These are phyloP conservation scores for Neurospora pannonica DNA, from an alignment of 495 filamentous ascomycete genomes.

Conservation along the genomic window DNA sequence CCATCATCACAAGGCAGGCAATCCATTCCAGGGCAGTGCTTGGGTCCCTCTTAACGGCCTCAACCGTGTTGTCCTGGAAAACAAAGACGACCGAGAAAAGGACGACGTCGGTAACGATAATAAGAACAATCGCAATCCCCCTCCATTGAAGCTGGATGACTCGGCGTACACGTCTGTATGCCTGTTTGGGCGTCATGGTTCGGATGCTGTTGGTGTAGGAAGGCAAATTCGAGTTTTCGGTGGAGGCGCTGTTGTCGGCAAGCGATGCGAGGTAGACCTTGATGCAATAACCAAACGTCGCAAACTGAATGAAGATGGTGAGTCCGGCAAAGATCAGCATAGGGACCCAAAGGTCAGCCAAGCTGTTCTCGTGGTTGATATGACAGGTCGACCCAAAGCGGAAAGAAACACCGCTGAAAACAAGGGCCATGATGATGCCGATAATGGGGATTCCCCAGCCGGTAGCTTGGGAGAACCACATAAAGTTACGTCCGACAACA, in stretches of 20 bases:
- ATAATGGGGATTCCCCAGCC: constrained; percentile 78
- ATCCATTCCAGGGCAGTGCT: constrained; percentile 53
- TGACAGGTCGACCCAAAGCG: constrained; percentile 87
- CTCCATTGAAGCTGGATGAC: constrained; percentile 94
- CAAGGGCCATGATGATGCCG: constrained; percentile 61
- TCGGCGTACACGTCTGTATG: constrained; percentile 73
- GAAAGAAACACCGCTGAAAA: constrained; percentile 87
- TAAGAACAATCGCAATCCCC: constrained; percentile 72
- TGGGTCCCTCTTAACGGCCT: constrained; percentile 43
- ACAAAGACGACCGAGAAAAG: constrained; percentile 89
- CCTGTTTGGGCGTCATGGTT: constrained; percentile 77
- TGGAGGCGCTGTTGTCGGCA: constrained; percentile 58
- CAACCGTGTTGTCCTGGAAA: constrained; percentile 62
- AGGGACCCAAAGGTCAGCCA: constrained; percentile 85
- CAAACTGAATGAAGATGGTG: constrained; percentile 71
- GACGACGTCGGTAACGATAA: constrained; percentile 82
- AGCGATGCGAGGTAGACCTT: constrained; percentile 86
- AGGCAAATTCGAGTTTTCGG: constrained; percentile 61
- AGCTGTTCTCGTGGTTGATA: constrained; percentile 74
- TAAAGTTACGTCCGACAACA: constrained; percentile 78
- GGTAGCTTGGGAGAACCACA: constrained; percentile 69
- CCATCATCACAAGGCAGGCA: constrained; percentile 51
- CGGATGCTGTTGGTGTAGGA: constrained; percentile 72
- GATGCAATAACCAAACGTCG: constrained; percentile 87
- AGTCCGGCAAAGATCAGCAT: constrained; percentile 68